Conservation (phyloP, 129 eudicot genomes). For the Flaveria ramosissima region DNA sequence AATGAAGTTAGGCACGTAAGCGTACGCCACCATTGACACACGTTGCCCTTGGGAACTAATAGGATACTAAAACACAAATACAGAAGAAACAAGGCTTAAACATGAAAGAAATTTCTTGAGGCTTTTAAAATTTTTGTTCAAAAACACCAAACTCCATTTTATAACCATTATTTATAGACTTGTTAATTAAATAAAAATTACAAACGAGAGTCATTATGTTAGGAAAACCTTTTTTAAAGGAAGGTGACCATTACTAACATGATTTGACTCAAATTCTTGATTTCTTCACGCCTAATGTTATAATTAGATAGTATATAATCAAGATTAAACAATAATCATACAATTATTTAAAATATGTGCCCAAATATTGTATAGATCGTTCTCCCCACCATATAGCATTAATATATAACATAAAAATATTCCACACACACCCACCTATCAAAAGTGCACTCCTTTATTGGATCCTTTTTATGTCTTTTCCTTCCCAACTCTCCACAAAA, state of each 20-base stretch:
- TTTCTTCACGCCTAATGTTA: background rate
- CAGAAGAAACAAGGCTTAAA: too few relatives aligned
- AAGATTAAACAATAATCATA: conserved; percentile 1
- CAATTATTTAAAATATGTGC: background rate
- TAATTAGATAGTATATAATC: background rate
- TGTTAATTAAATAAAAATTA: too few relatives aligned
- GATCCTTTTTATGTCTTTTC: conserved; percentile 33
- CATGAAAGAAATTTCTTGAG: too few relatives aligned
- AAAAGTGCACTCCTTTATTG: conserved; percentile 32
- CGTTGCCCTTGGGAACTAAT: too few relatives aligned
- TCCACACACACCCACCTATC: conserved; percentile 13
- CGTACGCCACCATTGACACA: too few relatives aligned
- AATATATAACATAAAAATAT: background rate
- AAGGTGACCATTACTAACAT: background rate
- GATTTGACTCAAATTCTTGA: background rate
- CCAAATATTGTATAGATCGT: background rate
- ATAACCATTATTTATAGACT: too few relatives aligned
- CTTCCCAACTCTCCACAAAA: background rate
- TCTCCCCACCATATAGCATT: conserved; percentile 3
- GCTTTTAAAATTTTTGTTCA: too few relatives aligned
- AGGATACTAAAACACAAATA: too few relatives aligned
- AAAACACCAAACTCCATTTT: too few relatives aligned
- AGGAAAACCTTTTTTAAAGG: too few relatives aligned
- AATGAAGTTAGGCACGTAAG: too few relatives aligned
- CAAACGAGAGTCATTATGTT: too few relatives aligned